Base-by-base conservation (phyloP, 1,284 basidiomycete species). In the Austroboletus niveus region DNA sequence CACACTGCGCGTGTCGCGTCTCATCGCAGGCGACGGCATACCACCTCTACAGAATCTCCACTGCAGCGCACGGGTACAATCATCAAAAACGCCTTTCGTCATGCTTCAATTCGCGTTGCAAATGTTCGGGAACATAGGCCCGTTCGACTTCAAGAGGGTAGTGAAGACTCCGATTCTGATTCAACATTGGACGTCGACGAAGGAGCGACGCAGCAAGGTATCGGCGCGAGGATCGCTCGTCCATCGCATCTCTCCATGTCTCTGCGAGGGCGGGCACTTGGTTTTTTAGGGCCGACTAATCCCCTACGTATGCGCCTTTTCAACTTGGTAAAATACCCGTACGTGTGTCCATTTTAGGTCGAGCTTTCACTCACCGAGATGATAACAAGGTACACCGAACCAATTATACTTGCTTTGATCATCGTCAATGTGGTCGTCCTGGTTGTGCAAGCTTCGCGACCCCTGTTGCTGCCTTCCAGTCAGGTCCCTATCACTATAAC, bases 341-440 rank as follows among this genome's bases (percentile, higher is more conserved):
- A 60, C 22, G 22, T 57, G 77, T 72, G 9, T 35, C 5, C 9
- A 39, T 38, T 39, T 43, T 41, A 31, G 14, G 10, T 36, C 4
- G 31, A 11, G 22, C n/a, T 39, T 53, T 14, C 30, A 8, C 31
- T 36, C 27, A n/a, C 60, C 35, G 42, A 51, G 10, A 40, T 31
- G 6, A 35, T 45, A 22, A 42, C 49, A 56, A 94, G 92, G 57
- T 90, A 85, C 81, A 92, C 94, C 15, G 95, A 99, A 69, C 92
- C 93, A 11, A 58, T 77, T 38, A 91, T 98, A 49, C 79, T 98
- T 40, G 61, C 87, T 8, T 77, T 95, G 47, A 98, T 99, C 64
- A 78, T 98, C 47, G 62, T 87, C 59, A 91, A 98, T 68, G 89
- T 91, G 17, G 77, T 94, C 52, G 78, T 95, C 17, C 75, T 98